Percentiles rank a stretch among this genome's conserved stretches.
Evolutionary conservation across 208 protist species (phyloP).

Genomic region (Trypanosoma scelopori): DNA sequence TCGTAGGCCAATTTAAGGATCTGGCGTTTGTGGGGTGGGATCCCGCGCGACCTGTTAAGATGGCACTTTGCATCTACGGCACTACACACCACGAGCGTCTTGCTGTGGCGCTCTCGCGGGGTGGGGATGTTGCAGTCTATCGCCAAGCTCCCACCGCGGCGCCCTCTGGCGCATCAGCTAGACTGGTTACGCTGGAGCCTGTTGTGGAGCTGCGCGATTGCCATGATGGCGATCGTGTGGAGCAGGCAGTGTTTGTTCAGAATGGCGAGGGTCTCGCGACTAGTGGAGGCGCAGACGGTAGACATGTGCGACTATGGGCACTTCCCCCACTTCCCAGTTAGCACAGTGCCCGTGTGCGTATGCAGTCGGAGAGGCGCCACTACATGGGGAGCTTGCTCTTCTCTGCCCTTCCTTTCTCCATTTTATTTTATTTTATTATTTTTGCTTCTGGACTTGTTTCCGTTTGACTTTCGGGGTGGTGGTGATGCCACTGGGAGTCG

Average conservation of each 20-base stretch:
- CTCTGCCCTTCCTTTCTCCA: not conserved
- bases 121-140: constrained; percentile 49
- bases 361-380: not conserved
- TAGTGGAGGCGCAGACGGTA: constrained; percentile 52
- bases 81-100: constrained; percentile 67
- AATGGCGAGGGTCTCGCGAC: constrained; percentile 61
- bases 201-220: constrained; percentile 44
- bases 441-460: not conserved
- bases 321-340: constrained; percentile 31
- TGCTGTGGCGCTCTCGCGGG: constrained; percentile 44
- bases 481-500: too few relatives aligned
- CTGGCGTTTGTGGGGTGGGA: constrained; percentile 53
- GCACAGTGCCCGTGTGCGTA: not conserved
- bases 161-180: not conserved
- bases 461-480: too few relatives aligned
- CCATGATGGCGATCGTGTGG: constrained; percentile 53
- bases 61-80: constrained; percentile 52
- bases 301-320: constrained; percentile 59
- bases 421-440: not conserved
- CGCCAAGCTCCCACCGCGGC: constrained; percentile 28
- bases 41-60: constrained; percentile 34
- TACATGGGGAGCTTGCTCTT: not conserved
- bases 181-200: constrained; percentile 41
- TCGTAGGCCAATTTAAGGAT: constrained; percentile 43
- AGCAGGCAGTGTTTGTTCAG: constrained; percentile 50